Conservation (phyloP, 2,329 filamentous ascomycete species). For the Ustulina deusta region DNA sequence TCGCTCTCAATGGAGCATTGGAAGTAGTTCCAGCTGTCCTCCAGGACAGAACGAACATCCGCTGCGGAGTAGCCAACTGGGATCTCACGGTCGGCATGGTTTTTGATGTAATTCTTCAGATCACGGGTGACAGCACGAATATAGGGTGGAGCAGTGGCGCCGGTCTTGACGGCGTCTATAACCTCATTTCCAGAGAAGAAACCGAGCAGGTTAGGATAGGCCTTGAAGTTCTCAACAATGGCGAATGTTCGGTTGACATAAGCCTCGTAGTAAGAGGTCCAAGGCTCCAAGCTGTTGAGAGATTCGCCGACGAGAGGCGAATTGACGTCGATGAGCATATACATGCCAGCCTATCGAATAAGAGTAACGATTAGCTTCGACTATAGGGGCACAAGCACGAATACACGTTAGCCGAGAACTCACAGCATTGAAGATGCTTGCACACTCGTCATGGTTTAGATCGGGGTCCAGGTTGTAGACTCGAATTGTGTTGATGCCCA, state of each 20-base stretch:
- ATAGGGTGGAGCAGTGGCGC: constrained; percentile 74
- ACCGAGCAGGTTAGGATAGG: constrained; percentile 74
- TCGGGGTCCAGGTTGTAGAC: constrained; percentile 77
- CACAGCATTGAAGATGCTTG: constrained; percentile 74
- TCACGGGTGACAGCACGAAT: constrained; percentile 81
- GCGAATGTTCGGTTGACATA: constrained; percentile 76
- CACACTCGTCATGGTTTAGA: constrained; percentile 75
- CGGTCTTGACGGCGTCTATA: constrained; percentile 74
- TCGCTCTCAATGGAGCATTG: constrained; percentile 71
- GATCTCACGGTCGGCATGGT: constrained; percentile 74
- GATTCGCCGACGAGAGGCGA: constrained; percentile 70
- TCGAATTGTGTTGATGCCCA: constrained; percentile 75
- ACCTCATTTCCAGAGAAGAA: constrained; percentile 87
- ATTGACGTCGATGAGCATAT: constrained; percentile 77
- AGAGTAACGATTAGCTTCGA: constrained; percentile 6
- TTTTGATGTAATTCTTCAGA: constrained; percentile 83
- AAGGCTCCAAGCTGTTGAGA: constrained; percentile 66
- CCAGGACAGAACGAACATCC: constrained; percentile 78
- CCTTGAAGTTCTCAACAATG: constrained; percentile 74
- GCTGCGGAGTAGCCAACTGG: constrained; percentile 86
- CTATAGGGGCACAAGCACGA: neutral
- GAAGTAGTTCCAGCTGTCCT: constrained; percentile 82
- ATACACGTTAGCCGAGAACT: constrained; percentile 32
- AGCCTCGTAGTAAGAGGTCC: constrained; percentile 68
- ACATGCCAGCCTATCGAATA: constrained; percentile 66